Base-by-base conservation (phyloP, 2,329 filamentous ascomycete species). In the Alternaria panax region DNA sequence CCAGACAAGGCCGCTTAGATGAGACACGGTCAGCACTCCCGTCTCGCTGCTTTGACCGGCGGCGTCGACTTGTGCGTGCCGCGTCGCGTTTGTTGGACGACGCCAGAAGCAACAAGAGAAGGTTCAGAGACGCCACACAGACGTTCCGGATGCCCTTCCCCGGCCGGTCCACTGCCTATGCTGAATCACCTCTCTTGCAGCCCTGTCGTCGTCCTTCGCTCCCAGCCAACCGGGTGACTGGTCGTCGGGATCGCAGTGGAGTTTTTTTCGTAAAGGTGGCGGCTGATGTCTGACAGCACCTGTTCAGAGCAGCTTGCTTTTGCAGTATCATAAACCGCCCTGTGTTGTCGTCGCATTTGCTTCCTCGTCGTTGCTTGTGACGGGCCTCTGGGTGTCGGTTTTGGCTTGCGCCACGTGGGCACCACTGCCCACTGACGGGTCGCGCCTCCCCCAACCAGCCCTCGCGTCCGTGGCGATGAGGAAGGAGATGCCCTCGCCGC, bases 141-240 rank as follows among this genome's bases (percentile, higher is more conserved):
- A 61, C 64, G 63, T 70, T 58, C 41, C 74, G 73, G 73, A 58
- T 66, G 63, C 60, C 59, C 54, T 75, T 74, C 75, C 73, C 73
- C 73, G 68, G 56, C 24, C 27, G 68, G 68, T 63, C 72, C 71
- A 68, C 68, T 58, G 47, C 64, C 65, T 56, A 54, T 55, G 59
- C 64, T 62, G 61, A 66, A 64, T 64, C 61, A 63, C 59, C 59
- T 51, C 55, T 54, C 50, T 59, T 54, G 54, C 55, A 54, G 54
- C 57, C 54, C 62, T 65, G 60, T 40, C 53, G 54, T 45, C 53
- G 36, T 55, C 52, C 42, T 50, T 46, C 54, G 51, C 59, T 57
- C 51, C 61, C 59, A 47, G 54, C 43, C 63, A 60, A 65, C 71
- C 73, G 63, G 70, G 63, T 67, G 67, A 73, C 73, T 67, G 71